Conservation (phyloP, 352 stramenopile genomes). For the Phytophthora idaei region DNA sequence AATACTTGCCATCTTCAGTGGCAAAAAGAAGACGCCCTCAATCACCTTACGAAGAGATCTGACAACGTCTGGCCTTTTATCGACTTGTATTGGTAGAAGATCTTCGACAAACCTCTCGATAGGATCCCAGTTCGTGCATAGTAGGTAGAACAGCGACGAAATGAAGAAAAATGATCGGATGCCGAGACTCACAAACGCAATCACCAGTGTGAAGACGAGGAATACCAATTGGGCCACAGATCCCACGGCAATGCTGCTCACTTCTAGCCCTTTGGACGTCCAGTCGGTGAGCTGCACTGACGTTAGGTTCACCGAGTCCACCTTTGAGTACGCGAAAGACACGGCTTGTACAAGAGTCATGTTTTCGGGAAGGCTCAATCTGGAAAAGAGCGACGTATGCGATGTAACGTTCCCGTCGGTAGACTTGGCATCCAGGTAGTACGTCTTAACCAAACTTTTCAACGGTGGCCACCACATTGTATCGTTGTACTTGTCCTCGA, state of each 20-base stretch:
- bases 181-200: conserved; percentile 87
- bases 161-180: conserved; percentile 90
- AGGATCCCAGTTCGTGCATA: conserved; percentile 88
- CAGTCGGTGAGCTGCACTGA: conserved; percentile 86
- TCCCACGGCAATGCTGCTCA: conserved; percentile 81
- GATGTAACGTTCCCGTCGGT: conserved; percentile 60
- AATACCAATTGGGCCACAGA: conserved; percentile 85
- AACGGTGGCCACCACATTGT: conserved; percentile 90
- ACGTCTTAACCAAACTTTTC: conserved; percentile 83
- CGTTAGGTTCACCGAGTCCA: conserved; percentile 87
- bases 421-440: conserved; percentile 77
- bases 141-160: conserved; percentile 86
- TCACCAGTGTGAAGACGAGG: conserved; percentile 73
- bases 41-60: conserved; percentile 80
- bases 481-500: conserved; percentile 90
- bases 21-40: conserved; percentile 87
- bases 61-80: conserved; percentile 75
- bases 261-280: conserved; percentile 85
- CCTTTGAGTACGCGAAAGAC: conserved; percentile 81
- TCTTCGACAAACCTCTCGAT: conserved; percentile 86
- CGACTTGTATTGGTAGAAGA: conserved; percentile 73
- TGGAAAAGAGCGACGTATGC: conserved; percentile 53
- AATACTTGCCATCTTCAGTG: conserved; percentile 89
- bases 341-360: conserved; percentile 82
- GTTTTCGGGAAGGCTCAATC: conserved; percentile 72